These are phyloP conservation scores for Penicillium sp. DNA, from an alignment of 2,329 filamentous ascomycete genomes.

Conservation along the genomic window DNA sequence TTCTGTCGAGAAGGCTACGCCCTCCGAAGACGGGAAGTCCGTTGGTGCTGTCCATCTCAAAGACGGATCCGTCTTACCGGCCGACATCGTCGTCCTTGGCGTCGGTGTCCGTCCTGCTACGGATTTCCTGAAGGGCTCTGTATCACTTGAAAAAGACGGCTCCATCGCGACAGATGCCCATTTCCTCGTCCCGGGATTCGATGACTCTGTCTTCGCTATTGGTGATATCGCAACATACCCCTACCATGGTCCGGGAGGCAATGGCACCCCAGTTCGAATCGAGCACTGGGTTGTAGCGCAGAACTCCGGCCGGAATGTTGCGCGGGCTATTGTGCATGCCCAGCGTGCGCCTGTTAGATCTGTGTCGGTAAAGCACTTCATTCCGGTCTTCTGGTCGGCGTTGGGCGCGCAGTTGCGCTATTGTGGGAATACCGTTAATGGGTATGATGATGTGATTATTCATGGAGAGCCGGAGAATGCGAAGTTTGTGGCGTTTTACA, in stretches of 20 bases:
- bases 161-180: conserved; percentile 74
- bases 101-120: conserved; percentile 86
- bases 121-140: conserved; percentile 67
- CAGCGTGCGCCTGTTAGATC: conserved; percentile 29
- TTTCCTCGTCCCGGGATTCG: conserved; percentile 68
- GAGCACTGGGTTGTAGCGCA: conserved; percentile 99
- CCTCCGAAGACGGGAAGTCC: conserved; percentile 62
- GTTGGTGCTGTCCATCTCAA: conserved; percentile 79
- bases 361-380: conserved; percentile 64
- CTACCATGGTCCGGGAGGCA: conserved; percentile 81
- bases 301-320: conserved; percentile 77
- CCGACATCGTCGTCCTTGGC: conserved; percentile 86
- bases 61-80: conserved; percentile 76
- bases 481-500: conserved; percentile 87
- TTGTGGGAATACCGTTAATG: conserved; percentile 77
- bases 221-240: conserved; percentile 95
- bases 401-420: conserved; percentile 85
- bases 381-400: conserved; percentile 95
- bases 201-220: conserved; percentile 70
- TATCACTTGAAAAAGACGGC: conserved; percentile 76
- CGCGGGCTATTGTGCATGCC: conserved; percentile 67
- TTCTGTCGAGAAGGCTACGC: conserved; percentile 73
- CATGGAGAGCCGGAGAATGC: conserved; percentile 62
- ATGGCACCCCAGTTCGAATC: conserved; percentile 69
- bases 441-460: conserved; percentile 81